A percentile compares a stretch with the other conserved stretches of the same genome.
phyloP scores from a whole-genome alignment of 1,139 yeast genomes.

The Chernovozyma aurita region DNA sequence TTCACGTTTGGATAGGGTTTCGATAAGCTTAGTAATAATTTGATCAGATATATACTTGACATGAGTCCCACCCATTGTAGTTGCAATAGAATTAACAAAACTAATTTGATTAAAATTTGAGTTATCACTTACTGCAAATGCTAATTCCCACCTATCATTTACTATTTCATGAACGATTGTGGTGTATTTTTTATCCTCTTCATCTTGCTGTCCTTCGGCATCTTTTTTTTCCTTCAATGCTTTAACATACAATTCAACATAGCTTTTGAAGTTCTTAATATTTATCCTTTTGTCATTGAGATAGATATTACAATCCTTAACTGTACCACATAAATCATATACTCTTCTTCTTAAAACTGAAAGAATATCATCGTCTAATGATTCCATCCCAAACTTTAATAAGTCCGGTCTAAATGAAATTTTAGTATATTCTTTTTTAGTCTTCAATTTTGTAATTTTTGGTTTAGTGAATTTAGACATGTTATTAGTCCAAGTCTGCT shows the following conservation, averaged over 20 bases:
- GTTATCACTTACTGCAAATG: slow-evolving; percentile 91
- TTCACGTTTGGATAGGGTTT: slow-evolving; percentile 68
- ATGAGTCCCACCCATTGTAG: slow-evolving; percentile 97
- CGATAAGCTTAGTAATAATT: slow-evolving; percentile 61
- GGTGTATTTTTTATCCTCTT: slow-evolving; percentile 21
- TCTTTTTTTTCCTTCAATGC: slow-evolving; percentile 44
- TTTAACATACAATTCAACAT: slow-evolving; percentile 85
- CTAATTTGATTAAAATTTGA: slow-evolving; percentile 83
- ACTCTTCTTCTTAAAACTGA: slow-evolving; percentile 91
- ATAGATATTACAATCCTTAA: slow-evolving; percentile 74
- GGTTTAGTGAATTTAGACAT: slow-evolving; percentile 82
- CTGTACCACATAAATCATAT: slow-evolving; percentile 93
- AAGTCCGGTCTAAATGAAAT: slow-evolving; percentile 89
- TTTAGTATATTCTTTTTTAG: slow-evolving; percentile 75
- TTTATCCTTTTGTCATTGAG: slow-evolving; percentile 72
- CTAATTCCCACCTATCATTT: slow-evolving; percentile 84
- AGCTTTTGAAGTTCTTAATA: slow-evolving; percentile 73
- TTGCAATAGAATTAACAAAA: slow-evolving; percentile 95
- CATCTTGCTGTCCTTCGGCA: slow-evolving; percentile 20
- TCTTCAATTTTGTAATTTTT: slow-evolving; percentile 55
- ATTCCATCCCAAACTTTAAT: slow-evolving; percentile 75
- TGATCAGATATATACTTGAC: slow-evolving; percentile 84
- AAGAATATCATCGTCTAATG: slow-evolving; percentile 74
- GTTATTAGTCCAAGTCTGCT: slow-evolving; percentile 82
- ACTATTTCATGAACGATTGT: slow-evolving; percentile 77